Evolutionary conservation across 2,329 filamentous ascomycete genomes (phyloP).

Genomic region (Pseudocercospora vitis): DNA sequence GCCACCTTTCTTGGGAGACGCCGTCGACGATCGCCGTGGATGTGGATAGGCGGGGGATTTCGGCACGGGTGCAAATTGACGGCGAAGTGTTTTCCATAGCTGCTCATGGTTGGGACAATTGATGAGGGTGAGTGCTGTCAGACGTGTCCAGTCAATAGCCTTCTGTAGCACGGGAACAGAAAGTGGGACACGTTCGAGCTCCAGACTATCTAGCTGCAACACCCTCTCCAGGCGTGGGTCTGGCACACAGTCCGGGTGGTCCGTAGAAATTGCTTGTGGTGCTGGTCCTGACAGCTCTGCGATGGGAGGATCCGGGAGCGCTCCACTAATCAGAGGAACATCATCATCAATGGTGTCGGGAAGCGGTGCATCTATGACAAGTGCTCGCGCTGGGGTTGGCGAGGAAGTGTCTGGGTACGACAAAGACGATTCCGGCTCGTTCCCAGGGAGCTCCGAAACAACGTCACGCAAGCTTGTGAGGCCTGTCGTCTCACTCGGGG

Average conservation of each 20-base stretch:
- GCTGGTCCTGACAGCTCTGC: not conserved
- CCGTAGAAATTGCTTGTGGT: constrained; percentile 11
- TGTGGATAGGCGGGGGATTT: constrained; percentile 42
- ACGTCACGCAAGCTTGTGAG: constrained; percentile 22
- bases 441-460: constrained; percentile 10
- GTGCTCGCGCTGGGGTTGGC: not conserved
- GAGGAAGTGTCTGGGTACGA: constrained; percentile 8
- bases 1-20: constrained; percentile 34
- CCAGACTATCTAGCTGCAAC: constrained; percentile 68
- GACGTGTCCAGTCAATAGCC: constrained; percentile 70
- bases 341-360: not conserved
- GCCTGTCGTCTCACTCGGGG: constrained; percentile 11
- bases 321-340: not conserved
- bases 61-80: constrained; percentile 44
- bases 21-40: constrained; percentile 31
- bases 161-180: constrained; percentile 69
- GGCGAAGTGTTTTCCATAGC: constrained; percentile 72
- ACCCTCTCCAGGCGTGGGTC: constrained; percentile 54
- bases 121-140: constrained; percentile 72
- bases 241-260: constrained; percentile 20
- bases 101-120: constrained; percentile 71
- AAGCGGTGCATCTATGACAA: not conserved
- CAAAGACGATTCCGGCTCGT: constrained; percentile 14
- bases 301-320: not conserved
- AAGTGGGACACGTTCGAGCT: constrained; percentile 73